These are phyloP conservation scores for Annulohypoxylon maeteangense DNA, from an alignment of 495 filamentous ascomycete genomes.

Conservation along the genomic window DNA sequence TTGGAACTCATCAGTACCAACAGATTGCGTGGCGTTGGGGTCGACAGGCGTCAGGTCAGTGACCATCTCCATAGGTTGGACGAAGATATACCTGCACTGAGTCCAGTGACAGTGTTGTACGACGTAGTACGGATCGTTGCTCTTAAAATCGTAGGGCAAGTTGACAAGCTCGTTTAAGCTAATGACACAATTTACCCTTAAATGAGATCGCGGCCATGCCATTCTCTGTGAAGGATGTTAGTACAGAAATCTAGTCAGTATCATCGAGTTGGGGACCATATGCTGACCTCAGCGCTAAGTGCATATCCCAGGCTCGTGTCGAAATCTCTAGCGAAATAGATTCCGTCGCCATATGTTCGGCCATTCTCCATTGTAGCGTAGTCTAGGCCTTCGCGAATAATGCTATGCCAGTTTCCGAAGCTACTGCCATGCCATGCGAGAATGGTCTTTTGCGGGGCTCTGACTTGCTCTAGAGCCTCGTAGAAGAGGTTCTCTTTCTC, in stretches of 20 bases:
- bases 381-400: conserved; percentile 83
- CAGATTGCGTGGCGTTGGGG: background rate
- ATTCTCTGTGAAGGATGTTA: conserved; percentile 11
- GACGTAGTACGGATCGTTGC: conserved; percentile 70
- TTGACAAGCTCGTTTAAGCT: conserved; percentile 92
- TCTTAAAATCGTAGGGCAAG: conserved; percentile 68
- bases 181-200: conserved; percentile 70
- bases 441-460: conserved; percentile 37
- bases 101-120: conserved; percentile 87
- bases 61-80: conserved; percentile 49
- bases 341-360: conserved; percentile 79
- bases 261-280: background rate
- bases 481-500: conserved; percentile 90
- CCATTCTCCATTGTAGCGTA: conserved; percentile 71
- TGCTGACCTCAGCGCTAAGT: background rate
- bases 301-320: conserved; percentile 68
- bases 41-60: background rate
- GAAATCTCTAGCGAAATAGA: conserved; percentile 76
- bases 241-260: background rate
- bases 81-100: conserved; percentile 88
- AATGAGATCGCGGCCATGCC: conserved; percentile 73
- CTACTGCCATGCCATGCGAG: conserved; percentile 67
- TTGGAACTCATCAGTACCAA: conserved; percentile 10
- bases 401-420: conserved; percentile 87
- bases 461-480: conserved; percentile 65